Evolutionary conservation across 2,329 filamentous ascomycete species (phyloP).

Genomic region (Phialophora verrucosa): DNA sequence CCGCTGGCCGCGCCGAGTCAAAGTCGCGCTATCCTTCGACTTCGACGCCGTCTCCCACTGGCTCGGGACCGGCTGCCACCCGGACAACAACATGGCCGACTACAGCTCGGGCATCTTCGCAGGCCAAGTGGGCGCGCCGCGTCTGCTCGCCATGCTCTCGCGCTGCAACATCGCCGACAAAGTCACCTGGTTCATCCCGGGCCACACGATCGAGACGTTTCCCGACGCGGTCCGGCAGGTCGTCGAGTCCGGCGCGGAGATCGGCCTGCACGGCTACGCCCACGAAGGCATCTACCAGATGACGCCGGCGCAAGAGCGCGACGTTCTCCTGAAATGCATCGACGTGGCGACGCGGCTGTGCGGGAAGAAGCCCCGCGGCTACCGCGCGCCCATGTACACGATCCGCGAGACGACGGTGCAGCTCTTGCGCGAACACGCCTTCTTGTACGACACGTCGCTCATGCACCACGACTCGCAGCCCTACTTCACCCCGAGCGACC

Average conservation of each 20-base stretch:
- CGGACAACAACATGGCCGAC: conserved; percentile 58
- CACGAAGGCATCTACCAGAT: conserved; percentile 75
- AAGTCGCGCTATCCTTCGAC: conserved; percentile 49
- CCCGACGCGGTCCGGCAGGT: conserved; percentile 40
- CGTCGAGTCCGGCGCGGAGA: conserved; percentile 30
- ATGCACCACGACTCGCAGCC: conserved; percentile 51
- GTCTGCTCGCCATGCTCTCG: conserved; percentile 57
- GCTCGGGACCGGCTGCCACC: conserved; percentile 58
- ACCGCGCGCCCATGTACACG: conserved; percentile 48
- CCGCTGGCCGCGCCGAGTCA: conserved; percentile 34
- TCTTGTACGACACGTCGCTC: conserved; percentile 52
- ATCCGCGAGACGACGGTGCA: conserved; percentile 49
- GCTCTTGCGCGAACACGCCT: conserved; percentile 49
- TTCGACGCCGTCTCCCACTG: conserved; percentile 62
- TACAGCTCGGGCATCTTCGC: conserved; percentile 58
- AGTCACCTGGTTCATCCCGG: conserved; percentile 58
- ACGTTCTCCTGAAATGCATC: conserved; percentile 76
- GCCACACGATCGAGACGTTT: conserved; percentile 58
- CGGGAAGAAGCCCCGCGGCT: conserved; percentile 67
- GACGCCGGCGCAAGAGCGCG: conserved; percentile 73
- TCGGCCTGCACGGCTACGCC: conserved; percentile 70
- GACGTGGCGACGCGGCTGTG: conserved; percentile 72
- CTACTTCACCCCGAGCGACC: conserved; percentile 49
- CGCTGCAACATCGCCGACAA: conserved; percentile 50
- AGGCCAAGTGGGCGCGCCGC: conserved; percentile 57